These are phyloP conservation scores for Sphaerosporella brunnea DNA, from an alignment of 495 filamentous ascomycete species.

Conservation along the genomic window DNA sequence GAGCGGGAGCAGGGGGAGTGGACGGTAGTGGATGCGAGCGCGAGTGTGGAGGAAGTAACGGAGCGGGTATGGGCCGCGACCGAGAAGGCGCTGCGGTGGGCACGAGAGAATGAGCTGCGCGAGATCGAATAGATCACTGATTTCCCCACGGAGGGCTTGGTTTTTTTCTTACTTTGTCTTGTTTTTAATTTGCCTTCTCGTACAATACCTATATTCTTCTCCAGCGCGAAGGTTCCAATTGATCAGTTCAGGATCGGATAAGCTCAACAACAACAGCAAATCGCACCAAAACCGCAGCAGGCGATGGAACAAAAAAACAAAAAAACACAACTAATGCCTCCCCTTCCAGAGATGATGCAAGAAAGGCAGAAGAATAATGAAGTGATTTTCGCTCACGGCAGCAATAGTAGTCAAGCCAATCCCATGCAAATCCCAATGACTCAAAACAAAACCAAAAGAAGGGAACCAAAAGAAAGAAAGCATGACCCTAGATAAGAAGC, in stretches of 20 bases:
- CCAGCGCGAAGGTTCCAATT: no score
- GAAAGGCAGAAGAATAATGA: no score
- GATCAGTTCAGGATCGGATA: no score
- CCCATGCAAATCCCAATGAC: constrained; percentile 10
- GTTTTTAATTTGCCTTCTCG: no score
- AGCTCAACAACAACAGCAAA: not conserved
- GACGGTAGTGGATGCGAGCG: constrained; percentile 37
- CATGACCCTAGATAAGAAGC: constrained; percentile 1
- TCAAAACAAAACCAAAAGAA: not conserved
- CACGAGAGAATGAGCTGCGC: constrained; percentile 33
- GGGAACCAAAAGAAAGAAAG: constrained; percentile 6
- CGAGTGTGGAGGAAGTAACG: constrained; percentile 34
- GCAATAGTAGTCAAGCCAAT: constrained; percentile 4
- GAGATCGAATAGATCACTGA: constrained; percentile 14
- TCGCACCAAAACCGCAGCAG: not conserved
- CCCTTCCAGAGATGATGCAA: constrained; percentile 1
- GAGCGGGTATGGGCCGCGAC: constrained; percentile 36
- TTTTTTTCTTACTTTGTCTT: no score
- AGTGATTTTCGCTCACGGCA: constrained; percentile 3
- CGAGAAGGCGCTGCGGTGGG: constrained; percentile 30
- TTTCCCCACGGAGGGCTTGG: no score
- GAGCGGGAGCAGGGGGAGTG: constrained; percentile 38
- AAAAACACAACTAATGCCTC: no score
- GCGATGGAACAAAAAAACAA: not conserved
- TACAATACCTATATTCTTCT: no score